Conservation (phyloP, 2,329 filamentous ascomycete species). For the Fusarium sp. region DNA sequence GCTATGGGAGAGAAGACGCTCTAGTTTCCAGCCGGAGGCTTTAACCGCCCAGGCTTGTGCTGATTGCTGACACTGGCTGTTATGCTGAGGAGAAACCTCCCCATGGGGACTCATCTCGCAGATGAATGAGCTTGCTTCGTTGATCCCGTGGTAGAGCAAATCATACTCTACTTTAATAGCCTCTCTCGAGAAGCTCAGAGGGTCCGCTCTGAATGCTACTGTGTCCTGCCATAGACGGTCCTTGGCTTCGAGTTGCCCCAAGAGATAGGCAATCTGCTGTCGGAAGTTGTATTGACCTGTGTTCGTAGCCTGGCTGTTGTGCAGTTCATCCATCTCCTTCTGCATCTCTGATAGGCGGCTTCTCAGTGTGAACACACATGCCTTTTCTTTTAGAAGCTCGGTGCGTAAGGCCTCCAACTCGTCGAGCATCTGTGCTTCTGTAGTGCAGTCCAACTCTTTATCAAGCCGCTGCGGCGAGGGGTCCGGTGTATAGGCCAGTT, state of each 20-base stretch:
- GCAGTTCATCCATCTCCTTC: neutral
- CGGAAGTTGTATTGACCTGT: neutral
- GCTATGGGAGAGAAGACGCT: neutral
- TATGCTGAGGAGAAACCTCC: accelerated
- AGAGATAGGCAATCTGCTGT: neutral
- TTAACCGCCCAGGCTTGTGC: neutral
- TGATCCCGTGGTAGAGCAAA: neutral
- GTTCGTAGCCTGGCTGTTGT: neutral
- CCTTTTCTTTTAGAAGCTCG: neutral
- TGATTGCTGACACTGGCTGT: accelerated
- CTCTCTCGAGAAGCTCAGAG: neutral
- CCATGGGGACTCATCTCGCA: neutral
- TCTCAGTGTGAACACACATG: neutral
- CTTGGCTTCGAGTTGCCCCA: accelerated
- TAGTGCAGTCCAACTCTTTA: too few species aligned
- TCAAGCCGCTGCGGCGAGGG: too few species aligned
- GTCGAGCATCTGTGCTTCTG: accelerated
- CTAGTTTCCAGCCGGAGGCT: accelerated
- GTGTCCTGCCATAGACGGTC: accelerated
- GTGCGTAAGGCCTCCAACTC: accelerated
- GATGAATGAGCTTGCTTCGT: accelerated
- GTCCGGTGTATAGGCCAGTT: too few species aligned
- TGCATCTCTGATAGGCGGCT: neutral
- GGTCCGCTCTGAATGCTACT: neutral
- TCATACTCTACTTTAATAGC: neutral